A percentile compares a stretch with the other conserved stretches of the same genome.
phyloP scores from a whole-genome alignment of 768 basidiomycete species.

The Lepiota brunneoincarnata region DNA sequence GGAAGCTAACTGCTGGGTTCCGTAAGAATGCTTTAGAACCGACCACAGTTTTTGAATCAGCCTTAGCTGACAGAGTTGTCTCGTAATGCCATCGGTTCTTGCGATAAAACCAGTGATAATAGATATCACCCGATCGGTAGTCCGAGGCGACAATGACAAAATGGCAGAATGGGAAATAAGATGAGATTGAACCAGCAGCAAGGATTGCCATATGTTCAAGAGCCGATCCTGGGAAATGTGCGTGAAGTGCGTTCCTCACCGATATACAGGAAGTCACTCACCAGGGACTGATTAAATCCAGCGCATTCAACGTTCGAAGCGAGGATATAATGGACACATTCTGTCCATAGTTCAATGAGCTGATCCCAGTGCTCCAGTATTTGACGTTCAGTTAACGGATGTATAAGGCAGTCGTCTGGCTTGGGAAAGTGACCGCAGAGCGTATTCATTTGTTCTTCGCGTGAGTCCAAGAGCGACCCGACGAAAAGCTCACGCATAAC shows the following conservation, averaged over 20 bases:
- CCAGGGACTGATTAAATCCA: background rate
- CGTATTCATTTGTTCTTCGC: background rate
- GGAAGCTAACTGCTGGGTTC: constrained; percentile 33
- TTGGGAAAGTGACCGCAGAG: background rate
- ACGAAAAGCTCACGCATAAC: constrained; percentile 9
- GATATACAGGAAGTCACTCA: background rate
- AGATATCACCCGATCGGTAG: constrained; percentile 30
- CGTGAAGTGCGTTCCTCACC: background rate
- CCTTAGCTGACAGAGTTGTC: constrained; percentile 35
- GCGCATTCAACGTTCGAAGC: background rate
- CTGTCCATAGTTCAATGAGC: constrained; percentile 11
- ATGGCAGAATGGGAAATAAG: constrained; percentile 36
- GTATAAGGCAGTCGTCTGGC: constrained; percentile 2
- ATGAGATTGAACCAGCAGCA: constrained; percentile 50
- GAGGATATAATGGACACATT: background rate
- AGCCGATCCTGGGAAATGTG: constrained; percentile 32
- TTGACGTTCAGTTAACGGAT: constrained; percentile 13
- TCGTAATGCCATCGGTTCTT: constrained; percentile 16
- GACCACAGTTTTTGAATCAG: constrained; percentile 49
- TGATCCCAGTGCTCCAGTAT: constrained; percentile 17
- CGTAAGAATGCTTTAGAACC: constrained; percentile 47
- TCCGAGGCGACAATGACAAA: constrained; percentile 29
- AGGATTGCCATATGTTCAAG: constrained; percentile 49
- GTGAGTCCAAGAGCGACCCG: constrained; percentile 11
- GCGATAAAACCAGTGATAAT: constrained; percentile 35